Base-by-base conservation (phyloP, 2,329 filamentous ascomycete genomes). In the Fusarium albidum region DNA sequence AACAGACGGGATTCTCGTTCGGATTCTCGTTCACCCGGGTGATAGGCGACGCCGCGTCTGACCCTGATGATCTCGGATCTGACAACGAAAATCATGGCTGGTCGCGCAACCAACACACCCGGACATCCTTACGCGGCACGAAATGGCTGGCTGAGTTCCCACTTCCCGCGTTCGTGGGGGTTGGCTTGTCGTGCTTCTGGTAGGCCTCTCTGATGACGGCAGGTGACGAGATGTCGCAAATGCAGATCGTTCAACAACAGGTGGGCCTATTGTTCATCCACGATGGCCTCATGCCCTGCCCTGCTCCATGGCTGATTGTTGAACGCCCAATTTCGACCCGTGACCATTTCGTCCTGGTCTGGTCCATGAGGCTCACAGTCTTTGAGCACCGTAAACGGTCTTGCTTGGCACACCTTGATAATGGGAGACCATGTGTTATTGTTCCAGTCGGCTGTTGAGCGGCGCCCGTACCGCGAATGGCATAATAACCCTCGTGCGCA, bases 101-200 rank as follows among this genome's bases (percentile, higher is more conserved):
- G 18, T 52, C 45, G 47, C 38, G 11, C 47, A 15, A 44, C 21
- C 49, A 43, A 40, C 25, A 56, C 33, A 39, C 42, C n/a, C n/a
- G n/a, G n/a, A n/a, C n/a, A n/a, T n/a, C 37, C 17, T 57, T 38
- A 18, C 31, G 46, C 41, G 42, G 41, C 38, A 41, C 49, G 32
- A 10, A 45, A 32, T 25, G 26, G 43, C 43, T 42, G 46, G 28
- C 56, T 44, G 38, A 42, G 39, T 13, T 18, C 35, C 28, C 45
- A 35, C 55, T n/a, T 26, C 35, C 48, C 38, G 52, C 25, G 52
- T 39, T 51, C 34, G 53, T 61, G 57, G 49, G 45, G 35, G 35
- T 48, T 48, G 45, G 33, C 6, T 15, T 13, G 15, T 43, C n/a
- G 32, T 32, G 14, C 35, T 14, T 31, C 33, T n/a, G 15, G 18